A percentile compares a stretch with the other conserved stretches of the same genome.
Evolutionary conservation across 2,329 filamentous ascomycete species (phyloP).

Genomic region (Nemania diffusa): DNA sequence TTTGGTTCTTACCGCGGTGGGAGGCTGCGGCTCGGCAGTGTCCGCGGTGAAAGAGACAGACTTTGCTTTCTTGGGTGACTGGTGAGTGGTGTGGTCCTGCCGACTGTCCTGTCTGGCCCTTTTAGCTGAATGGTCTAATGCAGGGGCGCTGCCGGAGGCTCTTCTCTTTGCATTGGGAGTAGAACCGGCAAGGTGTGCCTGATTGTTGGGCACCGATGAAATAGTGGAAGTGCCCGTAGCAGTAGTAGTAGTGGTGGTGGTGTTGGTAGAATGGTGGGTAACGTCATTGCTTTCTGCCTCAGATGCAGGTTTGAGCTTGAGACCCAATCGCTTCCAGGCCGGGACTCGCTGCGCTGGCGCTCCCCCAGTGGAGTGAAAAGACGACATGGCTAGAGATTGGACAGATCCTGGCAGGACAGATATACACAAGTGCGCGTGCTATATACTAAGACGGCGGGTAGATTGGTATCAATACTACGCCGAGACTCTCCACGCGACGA

Average conservation of each 20-base stretch:
- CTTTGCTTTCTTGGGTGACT: constrained; percentile 60
- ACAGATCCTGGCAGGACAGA: constrained; percentile 37
- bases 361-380: constrained; percentile 51
- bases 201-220: constrained; percentile 40
- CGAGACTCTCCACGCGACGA: not conserved
- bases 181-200: constrained; percentile 25
- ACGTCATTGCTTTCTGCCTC: constrained; percentile 48
- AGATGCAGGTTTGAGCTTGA: constrained; percentile 65
- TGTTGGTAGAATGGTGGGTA: constrained; percentile 44
- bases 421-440: constrained; percentile 9
- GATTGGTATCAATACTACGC: constrained; percentile 6
- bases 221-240: constrained; percentile 33
- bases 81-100: constrained; percentile 47
- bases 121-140: constrained; percentile 48
- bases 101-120: constrained; percentile 47
- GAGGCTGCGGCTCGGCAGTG: constrained; percentile 37
- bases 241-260: constrained; percentile 31
- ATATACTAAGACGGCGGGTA: constrained; percentile 12
- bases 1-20: constrained; percentile 45
- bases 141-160: constrained; percentile 45
- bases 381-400: constrained; percentile 55
- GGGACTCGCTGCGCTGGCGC: constrained; percentile 61
- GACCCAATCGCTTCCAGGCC: constrained; percentile 71
- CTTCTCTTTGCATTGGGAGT: constrained; percentile 48
- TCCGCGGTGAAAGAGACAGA: constrained; percentile 56